Conservation (phyloP, 345 rosid genomes). For the Mercurialis annua region DNA sequence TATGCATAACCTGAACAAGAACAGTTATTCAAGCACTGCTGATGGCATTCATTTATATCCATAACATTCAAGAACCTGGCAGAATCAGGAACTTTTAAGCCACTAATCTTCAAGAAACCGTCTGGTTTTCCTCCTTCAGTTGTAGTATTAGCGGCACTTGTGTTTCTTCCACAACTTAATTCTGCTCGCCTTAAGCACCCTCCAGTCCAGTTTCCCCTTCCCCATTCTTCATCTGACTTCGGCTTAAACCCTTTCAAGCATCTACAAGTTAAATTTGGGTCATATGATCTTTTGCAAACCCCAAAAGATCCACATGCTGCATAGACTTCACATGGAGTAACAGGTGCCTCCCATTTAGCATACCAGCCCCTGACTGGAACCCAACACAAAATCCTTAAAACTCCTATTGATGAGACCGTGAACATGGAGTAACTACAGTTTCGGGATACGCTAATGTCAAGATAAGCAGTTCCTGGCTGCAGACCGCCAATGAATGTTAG, state of each 20-base stretch:
- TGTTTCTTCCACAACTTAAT: conserved; percentile 16
- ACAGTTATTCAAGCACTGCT: conserved; percentile 38
- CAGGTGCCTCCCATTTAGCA: conserved; percentile 9
- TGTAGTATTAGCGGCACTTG: too few relatives aligned
- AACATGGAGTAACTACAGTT: conserved; percentile 11
- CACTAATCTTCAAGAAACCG: conserved; percentile 15
- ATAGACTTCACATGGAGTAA: conserved; percentile 41
- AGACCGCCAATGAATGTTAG: neutral
- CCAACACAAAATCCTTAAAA: conserved; percentile 6
- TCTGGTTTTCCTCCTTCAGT: conserved; percentile 14
- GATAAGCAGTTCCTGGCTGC: conserved; percentile 7
- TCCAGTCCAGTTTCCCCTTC: conserved; percentile 23
- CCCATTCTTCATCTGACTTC: conserved; percentile 18
- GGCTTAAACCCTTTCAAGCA: conserved; percentile 22
- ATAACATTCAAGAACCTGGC: neutral
- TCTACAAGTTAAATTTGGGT: too few relatives aligned
- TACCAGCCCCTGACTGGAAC: conserved; percentile 2
- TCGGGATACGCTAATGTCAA: neutral
- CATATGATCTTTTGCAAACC: conserved; percentile 4
- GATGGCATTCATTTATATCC: conserved; percentile 32
- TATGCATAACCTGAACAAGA: conserved; percentile 49
- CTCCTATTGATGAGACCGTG: neutral
- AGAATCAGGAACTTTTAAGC: conserved; percentile 17
- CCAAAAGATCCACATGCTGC: conserved; percentile 29
- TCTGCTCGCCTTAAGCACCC: conserved; percentile 24